Percentiles rank a stretch among this genome's conserved stretches.
Conservation (phyloP, 257 asterid genomes). For the Solanum megistacrolobum region DNA sequence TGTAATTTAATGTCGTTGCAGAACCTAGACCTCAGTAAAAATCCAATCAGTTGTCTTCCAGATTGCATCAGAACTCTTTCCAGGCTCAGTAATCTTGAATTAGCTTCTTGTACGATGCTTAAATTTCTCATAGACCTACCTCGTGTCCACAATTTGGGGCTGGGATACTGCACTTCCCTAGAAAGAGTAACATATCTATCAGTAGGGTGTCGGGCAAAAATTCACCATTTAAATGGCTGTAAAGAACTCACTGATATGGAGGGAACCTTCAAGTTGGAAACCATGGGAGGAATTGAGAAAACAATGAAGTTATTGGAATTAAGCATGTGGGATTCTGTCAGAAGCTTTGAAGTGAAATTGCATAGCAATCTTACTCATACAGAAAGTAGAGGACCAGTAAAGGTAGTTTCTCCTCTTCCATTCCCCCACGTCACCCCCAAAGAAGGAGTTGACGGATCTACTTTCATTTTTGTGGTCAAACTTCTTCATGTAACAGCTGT, state of each 20-base stretch:
- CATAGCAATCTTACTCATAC: neutral
- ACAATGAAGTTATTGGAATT: neutral
- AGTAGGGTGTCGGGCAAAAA: neutral
- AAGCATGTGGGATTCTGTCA: neutral
- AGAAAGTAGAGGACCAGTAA: neutral
- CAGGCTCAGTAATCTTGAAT: neutral
- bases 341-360: neutral
- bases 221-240: neutral
- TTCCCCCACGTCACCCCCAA: neutral
- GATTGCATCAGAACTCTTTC: neutral
- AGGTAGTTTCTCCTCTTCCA: neutral
- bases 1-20: neutral
- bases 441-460: neutral
- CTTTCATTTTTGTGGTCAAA: neutral
- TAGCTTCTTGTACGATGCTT: neutral
- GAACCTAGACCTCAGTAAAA: neutral
- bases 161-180: neutral
- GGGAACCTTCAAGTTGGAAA: neutral
- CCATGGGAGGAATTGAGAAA: neutral
- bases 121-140: neutral
- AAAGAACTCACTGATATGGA: neutral
- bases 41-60: neutral
- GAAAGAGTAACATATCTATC: neutral
- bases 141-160: neutral
- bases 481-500: neutral